A percentile compares a stretch with the other conserved stretches of the same genome.
Conservation (phyloP, 1,284 basidiomycete genomes). For the Rhodotorula sp. region DNA sequence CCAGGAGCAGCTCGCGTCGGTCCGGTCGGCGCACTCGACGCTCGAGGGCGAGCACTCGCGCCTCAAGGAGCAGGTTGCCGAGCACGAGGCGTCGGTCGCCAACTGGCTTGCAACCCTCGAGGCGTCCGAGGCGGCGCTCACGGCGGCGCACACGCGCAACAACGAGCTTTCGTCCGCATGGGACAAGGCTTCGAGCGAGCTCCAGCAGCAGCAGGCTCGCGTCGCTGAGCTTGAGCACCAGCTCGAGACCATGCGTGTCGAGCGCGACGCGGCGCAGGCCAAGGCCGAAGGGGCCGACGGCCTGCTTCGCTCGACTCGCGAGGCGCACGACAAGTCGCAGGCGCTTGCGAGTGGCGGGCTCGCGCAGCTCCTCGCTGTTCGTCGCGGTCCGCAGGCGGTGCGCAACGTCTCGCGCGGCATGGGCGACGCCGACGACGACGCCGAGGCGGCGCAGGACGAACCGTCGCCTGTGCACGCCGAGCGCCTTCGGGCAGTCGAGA, state of each 20-base stretch:
- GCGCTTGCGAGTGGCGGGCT: slow-evolving; percentile 78
- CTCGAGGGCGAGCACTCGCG: slow-evolving; percentile 75
- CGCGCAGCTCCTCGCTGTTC: slow-evolving; percentile 63
- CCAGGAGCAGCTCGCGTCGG: slow-evolving; percentile 69
- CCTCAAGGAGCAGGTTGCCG: slow-evolving; percentile 61
- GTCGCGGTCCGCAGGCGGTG: not conserved
- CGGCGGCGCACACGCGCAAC: slow-evolving; percentile 72
- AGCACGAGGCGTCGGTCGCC: slow-evolving; percentile 65
- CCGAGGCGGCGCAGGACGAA: slow-evolving; percentile 1
- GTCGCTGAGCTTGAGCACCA: slow-evolving; percentile 58
- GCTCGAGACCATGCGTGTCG: slow-evolving; percentile 25
- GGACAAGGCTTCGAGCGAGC: slow-evolving; percentile 66
- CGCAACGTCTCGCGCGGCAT: not conserved
- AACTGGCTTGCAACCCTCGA: slow-evolving; percentile 83
- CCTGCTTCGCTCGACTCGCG: slow-evolving; percentile 57
- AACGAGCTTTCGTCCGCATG: slow-evolving; percentile 78
- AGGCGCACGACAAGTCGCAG: slow-evolving; percentile 83
- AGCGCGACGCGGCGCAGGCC: slow-evolving; percentile 9
- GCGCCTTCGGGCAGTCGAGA: slow-evolving; percentile 69
- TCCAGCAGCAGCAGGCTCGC: slow-evolving; percentile 53
- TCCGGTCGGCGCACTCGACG: slow-evolving; percentile 74
- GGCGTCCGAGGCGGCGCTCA: slow-evolving; percentile 76
- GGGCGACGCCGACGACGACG: not conserved
- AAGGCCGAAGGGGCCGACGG: slow-evolving; percentile 26
- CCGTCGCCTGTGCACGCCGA: slow-evolving; percentile 6